A percentile compares a stretch with the other conserved stretches of the same genome.
These are phyloP conservation scores for Spizellomyces punctatus DNA, from an alignment of 192 early-diverging fungal species.

Conservation along the genomic window DNA sequence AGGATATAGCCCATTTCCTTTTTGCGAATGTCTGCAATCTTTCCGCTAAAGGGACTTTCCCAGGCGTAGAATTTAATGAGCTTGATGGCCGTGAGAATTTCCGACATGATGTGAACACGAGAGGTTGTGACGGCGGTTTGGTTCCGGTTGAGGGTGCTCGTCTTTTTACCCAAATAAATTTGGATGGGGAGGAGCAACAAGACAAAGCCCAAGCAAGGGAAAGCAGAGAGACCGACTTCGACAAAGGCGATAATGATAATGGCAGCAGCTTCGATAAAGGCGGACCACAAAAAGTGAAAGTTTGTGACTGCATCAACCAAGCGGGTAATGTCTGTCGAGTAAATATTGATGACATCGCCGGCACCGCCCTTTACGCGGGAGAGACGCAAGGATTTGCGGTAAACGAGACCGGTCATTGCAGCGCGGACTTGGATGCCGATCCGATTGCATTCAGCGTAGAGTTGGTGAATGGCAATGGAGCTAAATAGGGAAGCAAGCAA, in stretches of 20 bases:
- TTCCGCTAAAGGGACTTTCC: slow-evolving; percentile 67
- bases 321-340: slow-evolving; percentile 64
- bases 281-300: slow-evolving; percentile 75
- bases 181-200: slow-evolving; percentile 65
- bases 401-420: slow-evolving; percentile 65
- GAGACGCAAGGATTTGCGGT: slow-evolving; percentile 64
- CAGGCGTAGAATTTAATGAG: slow-evolving; percentile 79
- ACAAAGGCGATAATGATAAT: slow-evolving; percentile 58
- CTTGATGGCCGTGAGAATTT: slow-evolving; percentile 74
- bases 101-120: slow-evolving; percentile 73
- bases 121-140: slow-evolving; percentile 60
- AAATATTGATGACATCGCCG: slow-evolving; percentile 61
- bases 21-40: slow-evolving; percentile 57
- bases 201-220: slow-evolving; percentile 57
- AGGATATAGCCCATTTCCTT: slow-evolving; percentile 58
- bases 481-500: slow-evolving; percentile 52
- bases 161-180: slow-evolving; percentile 56
- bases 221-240: slow-evolving; percentile 54
- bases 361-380: slow-evolving; percentile 59
- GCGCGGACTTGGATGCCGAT: slow-evolving; percentile 44
- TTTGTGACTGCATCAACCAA: slow-evolving; percentile 67
- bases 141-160: slow-evolving; percentile 46
- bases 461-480: slow-evolving; percentile 45
- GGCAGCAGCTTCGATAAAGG: slow-evolving; percentile 58
- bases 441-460: slow-evolving; percentile 48